phyloP scores from a whole-genome alignment of 352 stramenopile genomes.

The Pythium dissotocum region DNA sequence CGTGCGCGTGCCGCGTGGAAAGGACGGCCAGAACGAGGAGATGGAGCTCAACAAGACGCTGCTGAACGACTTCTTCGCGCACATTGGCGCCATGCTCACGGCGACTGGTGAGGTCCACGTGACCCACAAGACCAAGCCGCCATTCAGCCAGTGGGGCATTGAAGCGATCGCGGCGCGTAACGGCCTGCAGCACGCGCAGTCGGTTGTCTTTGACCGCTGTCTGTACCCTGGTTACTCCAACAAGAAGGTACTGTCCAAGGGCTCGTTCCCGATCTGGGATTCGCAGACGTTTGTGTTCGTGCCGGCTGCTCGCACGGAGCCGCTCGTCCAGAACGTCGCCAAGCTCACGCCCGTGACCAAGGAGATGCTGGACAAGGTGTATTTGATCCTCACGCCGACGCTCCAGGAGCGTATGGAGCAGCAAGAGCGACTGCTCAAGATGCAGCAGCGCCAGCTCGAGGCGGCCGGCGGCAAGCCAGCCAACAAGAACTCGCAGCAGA shows the following conservation, averaged over 20 bases:
- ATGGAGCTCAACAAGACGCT: slow-evolving; percentile 96
- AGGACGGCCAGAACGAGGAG: slow-evolving; percentile 96
- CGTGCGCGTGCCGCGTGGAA: slow-evolving; percentile 82
- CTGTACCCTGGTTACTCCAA: slow-evolving; percentile 93
- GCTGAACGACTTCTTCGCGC: slow-evolving; percentile 87
- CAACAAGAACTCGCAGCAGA: slow-evolving; percentile 21
- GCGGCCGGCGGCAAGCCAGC: slow-evolving; percentile 14
- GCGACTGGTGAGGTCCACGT: slow-evolving; percentile 90
- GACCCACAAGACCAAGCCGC: slow-evolving; percentile 95
- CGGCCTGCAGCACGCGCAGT: slow-evolving; percentile 57
- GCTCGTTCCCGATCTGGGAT: slow-evolving; percentile 96
- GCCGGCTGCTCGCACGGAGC: slow-evolving; percentile 28
- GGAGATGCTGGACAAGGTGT: slow-evolving; percentile 66
- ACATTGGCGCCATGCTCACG: slow-evolving; percentile 51
- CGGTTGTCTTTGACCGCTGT: slow-evolving; percentile 93
- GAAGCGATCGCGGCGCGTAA: slow-evolving; percentile 55
- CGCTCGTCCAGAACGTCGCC: slow-evolving; percentile 17
- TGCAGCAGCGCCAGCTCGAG: slow-evolving; percentile 37
- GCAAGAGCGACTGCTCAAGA: slow-evolving; percentile 31
- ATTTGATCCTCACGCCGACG: slow-evolving; percentile 63
- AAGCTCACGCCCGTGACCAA: slow-evolving; percentile 47
- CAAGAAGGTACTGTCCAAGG: slow-evolving; percentile 95
- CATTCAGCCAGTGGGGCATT: slow-evolving; percentile 89
- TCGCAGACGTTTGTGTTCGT: slow-evolving; percentile 94
- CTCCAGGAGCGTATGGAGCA: slow-evolving; percentile 48